Base-by-base conservation (phyloP, 2,329 filamentous ascomycete species). In the Westerdykella sp. region DNA sequence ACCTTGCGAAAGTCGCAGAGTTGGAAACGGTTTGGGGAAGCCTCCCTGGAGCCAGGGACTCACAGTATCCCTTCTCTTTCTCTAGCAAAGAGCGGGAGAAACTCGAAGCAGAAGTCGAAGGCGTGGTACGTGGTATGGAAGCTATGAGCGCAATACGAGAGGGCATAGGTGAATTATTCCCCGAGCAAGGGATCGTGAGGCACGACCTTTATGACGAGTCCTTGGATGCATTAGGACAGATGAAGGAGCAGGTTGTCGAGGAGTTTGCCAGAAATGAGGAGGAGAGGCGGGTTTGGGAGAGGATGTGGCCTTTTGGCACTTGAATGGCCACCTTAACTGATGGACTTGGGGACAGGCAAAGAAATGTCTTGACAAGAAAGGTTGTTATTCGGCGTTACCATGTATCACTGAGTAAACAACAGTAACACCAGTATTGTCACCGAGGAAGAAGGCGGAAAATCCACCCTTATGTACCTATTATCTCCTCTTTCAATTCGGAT, bases 101-200 rank as follows among this genome's bases (percentile, higher is more conserved):
- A 11, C 49, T 65, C 15, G 51, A 60, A 41, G 39, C 46, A 40
- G 56, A 64, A n/a, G 38, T 46, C 23, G 48, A 55, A 45, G 60
- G 55, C 23, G 54, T 51, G 22, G 42, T 43, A 15, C 47, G 48
- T 6, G 59, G 53, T 18, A 64, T 65, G 50, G 47, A 54, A 34
- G 48, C 50, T n/a, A 64, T 65, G 59, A 40, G 46, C 35, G 42
- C 47, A 18, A 49, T 59, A 28, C 25, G 25, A 40, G 53, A 60
- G 15, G 50, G 37, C 30, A 31, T 63, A 7, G 57, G 47, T 46
- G 54, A 55, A 23, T 31, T 60, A 22, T 62, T 59, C 36, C 53
- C 57, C 18, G 50, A 57, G 31, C 44, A 55, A 38, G 56, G 54
- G 5, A 49, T 57, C n/a, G 54, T 60, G 21, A 51, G 43, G 41